These are phyloP conservation scores for Aspergillus jensenii DNA, from an alignment of 2,329 filamentous ascomycete genomes.

Conservation along the genomic window DNA sequence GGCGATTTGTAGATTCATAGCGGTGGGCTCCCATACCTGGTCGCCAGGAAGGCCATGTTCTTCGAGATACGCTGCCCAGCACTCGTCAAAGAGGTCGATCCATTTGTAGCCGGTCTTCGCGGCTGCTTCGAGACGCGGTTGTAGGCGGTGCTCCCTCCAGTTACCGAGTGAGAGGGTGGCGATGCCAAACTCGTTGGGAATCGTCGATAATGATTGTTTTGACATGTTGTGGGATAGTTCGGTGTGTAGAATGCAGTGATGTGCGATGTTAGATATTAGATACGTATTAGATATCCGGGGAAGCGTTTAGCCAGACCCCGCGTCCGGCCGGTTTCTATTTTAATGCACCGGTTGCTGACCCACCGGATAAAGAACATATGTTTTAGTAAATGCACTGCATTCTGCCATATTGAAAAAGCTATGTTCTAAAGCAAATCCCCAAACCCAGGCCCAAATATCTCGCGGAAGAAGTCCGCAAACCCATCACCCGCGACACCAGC, in stretches of 20 bases:
- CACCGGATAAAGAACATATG: background rate
- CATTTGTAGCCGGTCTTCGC: slow-evolving; percentile 31
- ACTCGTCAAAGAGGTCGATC: slow-evolving; percentile 38
- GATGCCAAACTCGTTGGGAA: slow-evolving; percentile 21
- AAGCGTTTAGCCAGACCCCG: background rate
- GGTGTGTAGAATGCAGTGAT: background rate
- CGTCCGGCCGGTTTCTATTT: background rate
- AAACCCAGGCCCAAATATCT: slow-evolving; percentile 28
- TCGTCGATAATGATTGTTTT: background rate
- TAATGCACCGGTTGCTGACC: background rate
- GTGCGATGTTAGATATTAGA: background rate
- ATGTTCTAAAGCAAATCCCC: slow-evolving; percentile 16
- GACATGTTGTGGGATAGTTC: background rate
- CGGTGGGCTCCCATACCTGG: slow-evolving; percentile 30
- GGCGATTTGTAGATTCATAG: slow-evolving; percentile 26
- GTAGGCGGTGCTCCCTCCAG: slow-evolving; percentile 27
- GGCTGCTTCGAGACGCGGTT: slow-evolving; percentile 28
- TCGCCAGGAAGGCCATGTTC: slow-evolving; percentile 26
- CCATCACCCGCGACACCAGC: slow-evolving; percentile 18
- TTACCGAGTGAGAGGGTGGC: slow-evolving; percentile 35
- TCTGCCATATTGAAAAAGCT: background rate
- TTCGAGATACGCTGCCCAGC: slow-evolving; percentile 34
- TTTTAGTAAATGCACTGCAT: background rate
- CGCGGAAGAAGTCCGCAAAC: slow-evolving; percentile 26
- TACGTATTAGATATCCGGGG: background rate